Evolutionary conservation across 495 filamentous ascomycete genomes (phyloP), one percentile per base, ranked within the genome.

Genomic region (Tuber borchii): DNA sequence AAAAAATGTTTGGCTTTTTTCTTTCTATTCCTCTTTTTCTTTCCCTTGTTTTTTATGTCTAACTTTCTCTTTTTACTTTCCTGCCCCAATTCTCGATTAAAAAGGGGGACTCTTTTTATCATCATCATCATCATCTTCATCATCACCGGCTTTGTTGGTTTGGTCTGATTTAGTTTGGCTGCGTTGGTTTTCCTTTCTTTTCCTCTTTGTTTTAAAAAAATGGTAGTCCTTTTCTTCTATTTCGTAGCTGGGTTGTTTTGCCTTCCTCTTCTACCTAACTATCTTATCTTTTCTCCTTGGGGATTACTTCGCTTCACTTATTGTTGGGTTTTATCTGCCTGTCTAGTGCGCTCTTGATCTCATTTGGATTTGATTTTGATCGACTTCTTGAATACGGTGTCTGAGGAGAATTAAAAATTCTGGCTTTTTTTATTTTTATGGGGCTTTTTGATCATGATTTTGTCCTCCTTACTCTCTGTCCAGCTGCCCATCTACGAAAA

Each of bases 1-100:
- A 79, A 79, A 78, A 79, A 79, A 79, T 79, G 78, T 79, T 79
- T 79, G 76, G 73, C 76, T 73, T 79, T 79, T 77, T 75, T 75
- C 16, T 48, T 80, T 80, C 68, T 26, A 31, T 80, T 71, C 75
- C 71, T 76, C 74, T 71, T 81, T 56, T 74, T 80, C 56, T 78
- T 77, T 71, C 79, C 69, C 78, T 80, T 76, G 26, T 65, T 65
- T 71, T 40, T 31, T 39, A 43, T 45, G 70, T 71, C 34, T n/a
- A 71, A n/a, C 70, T 71, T 71, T 26, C 70, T 10, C 43, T 40
- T 71, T 31, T 56, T 65, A 34, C 26, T 34, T 65, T 4, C 26
- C 56, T 65, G 12, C 31, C 56, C 26, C 56, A 34, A 34, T 65
- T 65, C 56, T 65, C 26, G 56, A 65, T 65, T 34, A 34, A 65